A percentile compares a stretch with the other conserved stretches of the same genome.
These are phyloP conservation scores for Phaffomyces antillensis DNA, from an alignment of 805 yeast species.

Conservation along the genomic window DNA sequence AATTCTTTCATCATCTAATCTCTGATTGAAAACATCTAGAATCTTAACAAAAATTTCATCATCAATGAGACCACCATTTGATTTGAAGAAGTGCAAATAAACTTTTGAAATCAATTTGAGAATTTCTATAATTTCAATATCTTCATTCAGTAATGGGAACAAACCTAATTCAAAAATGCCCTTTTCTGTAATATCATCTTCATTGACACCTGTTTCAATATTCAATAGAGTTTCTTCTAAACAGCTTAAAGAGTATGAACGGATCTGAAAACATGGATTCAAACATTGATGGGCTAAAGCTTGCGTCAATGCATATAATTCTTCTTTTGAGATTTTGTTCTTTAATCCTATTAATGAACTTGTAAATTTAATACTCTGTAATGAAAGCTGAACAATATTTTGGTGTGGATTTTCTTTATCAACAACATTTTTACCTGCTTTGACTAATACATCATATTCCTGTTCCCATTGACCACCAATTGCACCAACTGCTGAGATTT, in stretches of 20 bases:
- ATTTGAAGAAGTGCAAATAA: slow-evolving; percentile 41
- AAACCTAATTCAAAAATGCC: slow-evolving; percentile 68
- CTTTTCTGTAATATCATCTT: slow-evolving; percentile 34
- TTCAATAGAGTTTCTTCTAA: slow-evolving; percentile 43
- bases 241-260: slow-evolving; percentile 55
- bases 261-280: slow-evolving; percentile 76
- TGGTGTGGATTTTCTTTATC: slow-evolving; percentile 42
- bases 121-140: slow-evolving; percentile 63
- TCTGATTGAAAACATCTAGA: slow-evolving; percentile 31
- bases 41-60: slow-evolving; percentile 32
- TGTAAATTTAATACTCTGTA: slow-evolving; percentile 57
- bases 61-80: slow-evolving; percentile 23
- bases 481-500: slow-evolving; percentile 75
- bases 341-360: slow-evolving; percentile 37
- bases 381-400: slow-evolving; percentile 49
- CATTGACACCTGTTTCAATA: slow-evolving; percentile 15
- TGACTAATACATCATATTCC: slow-evolving; percentile 40
- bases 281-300: slow-evolving; percentile 85
- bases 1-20: slow-evolving; percentile 31
- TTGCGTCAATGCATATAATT: slow-evolving; percentile 54
- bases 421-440: slow-evolving; percentile 35
- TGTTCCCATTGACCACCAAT: slow-evolving; percentile 73
- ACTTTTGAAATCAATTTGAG: slow-evolving; percentile 61
- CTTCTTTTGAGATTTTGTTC: slow-evolving; percentile 27
- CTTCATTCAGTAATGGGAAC: slow-evolving; percentile 62